These are phyloP conservation scores for Candida adriatica DNA, from an alignment of 805 yeast genomes.

Conservation along the genomic window DNA sequence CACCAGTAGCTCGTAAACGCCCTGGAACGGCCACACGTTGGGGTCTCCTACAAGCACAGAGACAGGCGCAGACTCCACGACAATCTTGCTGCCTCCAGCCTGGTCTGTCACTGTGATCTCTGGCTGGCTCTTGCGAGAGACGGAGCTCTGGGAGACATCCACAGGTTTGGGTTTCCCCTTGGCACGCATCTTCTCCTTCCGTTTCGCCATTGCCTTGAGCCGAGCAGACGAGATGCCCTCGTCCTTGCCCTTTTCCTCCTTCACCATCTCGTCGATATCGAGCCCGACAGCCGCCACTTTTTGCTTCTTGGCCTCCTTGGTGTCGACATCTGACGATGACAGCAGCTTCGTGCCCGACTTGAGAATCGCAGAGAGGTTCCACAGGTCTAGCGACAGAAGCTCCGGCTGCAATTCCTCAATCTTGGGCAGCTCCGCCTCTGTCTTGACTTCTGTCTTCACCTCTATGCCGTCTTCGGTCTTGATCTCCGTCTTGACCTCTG, in stretches of 20 bases:
- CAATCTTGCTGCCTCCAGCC: conserved; percentile 72
- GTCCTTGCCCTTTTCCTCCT: conserved; percentile 1
- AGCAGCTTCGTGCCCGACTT: conserved; percentile 41
- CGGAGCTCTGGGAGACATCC: conserved; percentile 66
- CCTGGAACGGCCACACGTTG: conserved; percentile 92
- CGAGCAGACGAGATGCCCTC: conserved; percentile 52
- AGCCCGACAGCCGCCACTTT: conserved; percentile 34
- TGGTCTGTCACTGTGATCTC: conserved; percentile 66
- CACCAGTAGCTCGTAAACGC: conserved; percentile 75
- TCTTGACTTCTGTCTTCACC: conserved; percentile 16
- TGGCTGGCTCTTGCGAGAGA: conserved; percentile 35
- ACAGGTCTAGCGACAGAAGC: conserved; percentile 41
- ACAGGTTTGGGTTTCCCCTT: conserved; percentile 45
- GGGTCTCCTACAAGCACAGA: no score
- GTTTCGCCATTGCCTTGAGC: conserved; percentile 88
- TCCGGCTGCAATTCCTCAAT: conserved; percentile 35
- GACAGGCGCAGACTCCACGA: conserved; percentile 72
- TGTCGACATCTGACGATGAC: conserved; percentile 24
- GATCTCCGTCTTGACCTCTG: conserved; percentile 19
- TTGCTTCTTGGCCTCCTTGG: conserved; percentile 32
- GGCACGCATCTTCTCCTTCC: conserved; percentile 74
- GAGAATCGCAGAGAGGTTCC: conserved; percentile 43
- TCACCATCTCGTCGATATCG: conserved; percentile 4
- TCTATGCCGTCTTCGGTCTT: no score
- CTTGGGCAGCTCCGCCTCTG: conserved; percentile 19